A percentile compares a stretch with the other conserved stretches of the same genome.
Conservation (phyloP, 2,329 filamentous ascomycete species). For the Knoxdaviesia capensis region DNA sequence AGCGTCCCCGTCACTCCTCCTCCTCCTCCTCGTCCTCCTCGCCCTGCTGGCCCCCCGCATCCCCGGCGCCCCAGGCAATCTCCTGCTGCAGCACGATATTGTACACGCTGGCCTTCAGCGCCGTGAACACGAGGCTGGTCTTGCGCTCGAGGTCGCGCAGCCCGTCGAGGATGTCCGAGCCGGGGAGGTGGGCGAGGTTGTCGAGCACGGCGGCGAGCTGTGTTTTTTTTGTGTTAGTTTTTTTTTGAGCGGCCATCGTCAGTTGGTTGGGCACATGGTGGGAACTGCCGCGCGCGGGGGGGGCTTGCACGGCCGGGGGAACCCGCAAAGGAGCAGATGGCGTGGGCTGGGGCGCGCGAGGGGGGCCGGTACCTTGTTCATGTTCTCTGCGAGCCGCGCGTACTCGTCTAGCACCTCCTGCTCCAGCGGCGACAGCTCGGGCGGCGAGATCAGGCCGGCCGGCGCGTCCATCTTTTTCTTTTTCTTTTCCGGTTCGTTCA, state of each 20-base stretch:
- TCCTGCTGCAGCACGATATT: conserved; percentile 97
- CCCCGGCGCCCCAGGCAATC: conserved; percentile 49
- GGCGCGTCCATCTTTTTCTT: conserved; percentile 2
- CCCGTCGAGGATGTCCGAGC: conserved; percentile 68
- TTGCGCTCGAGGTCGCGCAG: conserved; percentile 80
- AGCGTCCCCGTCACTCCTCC: conserved; percentile 1
- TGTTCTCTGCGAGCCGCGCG: conserved; percentile 64
- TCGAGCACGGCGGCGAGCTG: conserved; percentile 41
- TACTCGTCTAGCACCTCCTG: conserved; percentile 95
- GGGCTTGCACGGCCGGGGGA: background rate
- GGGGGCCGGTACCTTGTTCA: conserved; percentile 50
- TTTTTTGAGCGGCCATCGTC: background rate
- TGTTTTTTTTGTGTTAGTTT: background rate
- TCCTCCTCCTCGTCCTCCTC: conserved; percentile 11
- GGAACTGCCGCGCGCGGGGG: background rate
- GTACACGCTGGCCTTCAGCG: conserved; percentile 96
- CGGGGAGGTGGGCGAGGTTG: conserved; percentile 47
- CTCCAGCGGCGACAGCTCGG: conserved; percentile 59
- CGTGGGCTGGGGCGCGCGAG: background rate
- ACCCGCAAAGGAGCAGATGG: background rate
- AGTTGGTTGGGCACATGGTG: background rate
- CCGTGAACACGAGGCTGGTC: conserved; percentile 82
- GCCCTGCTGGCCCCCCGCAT: conserved; percentile 10
- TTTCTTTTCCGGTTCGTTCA: background rate
- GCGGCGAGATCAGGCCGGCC: conserved; percentile 13